Evolutionary conservation across 2,329 filamentous ascomycete species (phyloP).

Genomic region (Talaromyces verruculosus): DNA sequence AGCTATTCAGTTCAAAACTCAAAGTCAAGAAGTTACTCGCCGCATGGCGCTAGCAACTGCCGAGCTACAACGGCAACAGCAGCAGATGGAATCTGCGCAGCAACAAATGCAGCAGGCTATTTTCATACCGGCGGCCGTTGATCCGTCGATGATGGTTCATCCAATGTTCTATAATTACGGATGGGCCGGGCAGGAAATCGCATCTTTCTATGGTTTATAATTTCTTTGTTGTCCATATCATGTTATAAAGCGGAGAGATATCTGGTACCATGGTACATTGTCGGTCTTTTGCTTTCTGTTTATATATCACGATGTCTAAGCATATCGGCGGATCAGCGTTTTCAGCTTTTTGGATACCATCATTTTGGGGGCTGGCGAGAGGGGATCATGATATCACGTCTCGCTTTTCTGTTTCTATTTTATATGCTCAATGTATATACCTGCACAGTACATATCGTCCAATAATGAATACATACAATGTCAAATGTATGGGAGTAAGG

Average conservation of each 20-base stretch:
- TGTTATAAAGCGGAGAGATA: neutral
- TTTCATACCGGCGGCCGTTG: constrained; percentile 11
- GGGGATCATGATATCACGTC: neutral
- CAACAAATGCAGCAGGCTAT: constrained; percentile 10
- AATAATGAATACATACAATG: neutral
- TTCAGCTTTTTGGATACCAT: constrained; percentile 14
- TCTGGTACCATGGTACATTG: neutral
- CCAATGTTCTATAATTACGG: constrained; percentile 21
- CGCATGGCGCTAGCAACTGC: constrained; percentile 33
- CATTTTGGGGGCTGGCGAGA: neutral
- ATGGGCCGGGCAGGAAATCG: constrained; percentile 21
- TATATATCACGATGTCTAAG: neutral
- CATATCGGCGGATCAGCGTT: constrained; percentile 12
- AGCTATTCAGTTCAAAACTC: constrained; percentile 40
- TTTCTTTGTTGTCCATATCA: neutral
- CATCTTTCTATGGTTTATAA: constrained; percentile 21
- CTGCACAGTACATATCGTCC: neutral
- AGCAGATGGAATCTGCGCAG: constrained; percentile 10
- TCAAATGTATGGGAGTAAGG: neutral
- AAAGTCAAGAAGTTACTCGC: constrained; percentile 41
- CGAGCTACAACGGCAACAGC: constrained; percentile 17
- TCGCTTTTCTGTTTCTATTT: neutral
- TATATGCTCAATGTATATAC: constrained; percentile 1
- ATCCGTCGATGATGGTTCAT: constrained; percentile 21
- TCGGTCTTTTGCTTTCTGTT: neutral